These are phyloP conservation scores for Lycium barbarum DNA, from an alignment of 257 asterid genomes.

Conservation along the genomic window DNA sequence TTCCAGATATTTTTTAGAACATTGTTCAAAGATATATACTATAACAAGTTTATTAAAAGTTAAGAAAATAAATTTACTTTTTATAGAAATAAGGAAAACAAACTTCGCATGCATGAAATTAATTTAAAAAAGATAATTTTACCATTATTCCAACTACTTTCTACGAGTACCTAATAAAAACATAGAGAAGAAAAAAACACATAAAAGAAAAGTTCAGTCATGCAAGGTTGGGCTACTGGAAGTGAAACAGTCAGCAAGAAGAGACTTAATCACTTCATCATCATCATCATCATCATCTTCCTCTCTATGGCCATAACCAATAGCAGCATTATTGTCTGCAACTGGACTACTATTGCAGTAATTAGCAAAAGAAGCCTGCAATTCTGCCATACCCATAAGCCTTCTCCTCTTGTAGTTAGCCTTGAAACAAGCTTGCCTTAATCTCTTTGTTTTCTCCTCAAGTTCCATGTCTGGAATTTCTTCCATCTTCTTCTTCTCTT, in stretches of 20 bases:
- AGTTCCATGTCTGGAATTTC: conserved; percentile 61
- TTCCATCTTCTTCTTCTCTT: conserved; percentile 53
- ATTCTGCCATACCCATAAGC: conserved; percentile 38
- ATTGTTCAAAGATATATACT: too few species aligned
- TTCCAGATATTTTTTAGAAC: too few species aligned
- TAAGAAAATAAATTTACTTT: too few species aligned
- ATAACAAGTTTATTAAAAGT: too few species aligned
- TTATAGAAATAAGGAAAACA: too few species aligned
- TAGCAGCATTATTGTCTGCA: neutral
- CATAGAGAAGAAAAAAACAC: neutral
- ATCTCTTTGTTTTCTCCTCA: conserved; percentile 63
- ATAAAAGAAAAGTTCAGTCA: neutral
- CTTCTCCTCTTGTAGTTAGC: conserved; percentile 71
- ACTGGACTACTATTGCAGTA: neutral
- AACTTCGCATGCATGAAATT: too few species aligned
- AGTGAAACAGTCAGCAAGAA: conserved; percentile 49
- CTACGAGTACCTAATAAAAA: neutral
- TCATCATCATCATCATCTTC: conserved; percentile 34
- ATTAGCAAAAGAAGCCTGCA: neutral
- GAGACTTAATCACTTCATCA: conserved; percentile 49
- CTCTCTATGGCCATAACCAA: neutral
- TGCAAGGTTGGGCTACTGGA: conserved; percentile 25
- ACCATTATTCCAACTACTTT: too few species aligned
- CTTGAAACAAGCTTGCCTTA: conserved; percentile 67
- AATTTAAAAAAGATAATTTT: neutral